Conservation (phyloP, 192 early-diverging fungal genomes). For the Umbelopsis sp. region DNA sequence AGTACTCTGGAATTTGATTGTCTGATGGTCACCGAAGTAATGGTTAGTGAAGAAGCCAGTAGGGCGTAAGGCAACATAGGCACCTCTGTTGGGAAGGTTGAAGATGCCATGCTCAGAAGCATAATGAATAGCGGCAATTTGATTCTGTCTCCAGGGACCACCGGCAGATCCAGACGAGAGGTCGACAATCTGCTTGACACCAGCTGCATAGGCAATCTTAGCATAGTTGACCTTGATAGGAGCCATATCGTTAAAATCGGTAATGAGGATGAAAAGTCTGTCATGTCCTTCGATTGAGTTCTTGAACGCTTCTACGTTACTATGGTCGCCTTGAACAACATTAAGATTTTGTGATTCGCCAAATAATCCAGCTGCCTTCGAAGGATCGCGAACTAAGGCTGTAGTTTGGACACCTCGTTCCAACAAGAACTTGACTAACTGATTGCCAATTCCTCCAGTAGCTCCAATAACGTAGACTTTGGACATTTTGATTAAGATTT, state of each 20-base stretch:
- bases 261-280: constrained; percentile 18
- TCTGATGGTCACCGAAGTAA: neutral
- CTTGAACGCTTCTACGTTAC: neutral
- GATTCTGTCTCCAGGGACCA: neutral
- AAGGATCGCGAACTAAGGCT: constrained; percentile 1
- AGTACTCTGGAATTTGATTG: neutral
- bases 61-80: constrained; percentile 19
- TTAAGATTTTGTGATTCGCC: neutral
- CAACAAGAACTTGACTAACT: neutral
- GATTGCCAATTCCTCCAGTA: constrained; percentile 23
- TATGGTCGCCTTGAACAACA: constrained; percentile 20
- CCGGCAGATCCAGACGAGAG: neutral
- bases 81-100: constrained; percentile 2
- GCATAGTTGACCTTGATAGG: neutral
- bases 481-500: neutral
- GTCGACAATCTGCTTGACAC: constrained; percentile 21
- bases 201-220: constrained; percentile 2
- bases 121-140: neutral
- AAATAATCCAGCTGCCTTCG: constrained; percentile 15
- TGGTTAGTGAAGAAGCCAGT: constrained; percentile 22
- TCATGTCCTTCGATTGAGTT: constrained; percentile 17
- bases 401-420: neutral
- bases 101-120: neutral
- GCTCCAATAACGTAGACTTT: constrained; percentile 20
- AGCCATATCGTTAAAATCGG: neutral